Evolutionary conservation across 331 rosid genomes (phyloP).

Genomic region (Quercus phellos): DNA sequence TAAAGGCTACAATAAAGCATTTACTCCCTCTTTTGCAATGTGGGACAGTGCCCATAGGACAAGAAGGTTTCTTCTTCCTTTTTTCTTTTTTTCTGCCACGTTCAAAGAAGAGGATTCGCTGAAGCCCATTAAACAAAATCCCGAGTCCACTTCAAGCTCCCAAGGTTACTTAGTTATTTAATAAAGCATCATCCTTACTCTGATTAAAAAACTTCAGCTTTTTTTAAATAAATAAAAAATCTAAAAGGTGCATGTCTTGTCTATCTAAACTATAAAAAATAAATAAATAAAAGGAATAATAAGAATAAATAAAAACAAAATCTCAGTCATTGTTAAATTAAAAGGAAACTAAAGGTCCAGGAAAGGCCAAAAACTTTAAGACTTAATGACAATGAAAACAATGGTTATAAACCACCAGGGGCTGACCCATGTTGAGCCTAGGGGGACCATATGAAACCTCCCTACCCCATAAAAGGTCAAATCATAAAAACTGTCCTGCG

Average conservation of each 20-base stretch:
- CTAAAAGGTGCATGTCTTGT: not conserved
- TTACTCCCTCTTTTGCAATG: not conserved
- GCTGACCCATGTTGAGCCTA: not conserved
- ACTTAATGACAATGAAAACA: not conserved
- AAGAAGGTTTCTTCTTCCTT: not conserved
- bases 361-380: not conserved
- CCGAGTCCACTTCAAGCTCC: not conserved
- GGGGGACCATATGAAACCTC: too few relatives aligned
- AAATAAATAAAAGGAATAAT: not conserved
- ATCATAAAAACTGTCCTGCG: too few relatives aligned
- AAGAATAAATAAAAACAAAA: too few relatives aligned
- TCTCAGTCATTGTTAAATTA: not conserved
- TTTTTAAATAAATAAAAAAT: too few relatives aligned
- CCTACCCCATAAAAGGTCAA: too few relatives aligned
- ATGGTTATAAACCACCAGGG: not conserved
- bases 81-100: not conserved
- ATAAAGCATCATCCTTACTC: not conserved
- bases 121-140: not conserved
- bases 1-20: slow-evolving; percentile 8
- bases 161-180: not conserved
- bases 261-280: not conserved
- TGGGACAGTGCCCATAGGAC: not conserved
- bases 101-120: not conserved
- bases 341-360: not conserved
- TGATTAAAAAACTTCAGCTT: not conserved